A percentile compares a stretch with the other conserved stretches of the same genome.
Conservation (phyloP, 2,329 filamentous ascomycete species). For the Lachnellula occidentalis region DNA sequence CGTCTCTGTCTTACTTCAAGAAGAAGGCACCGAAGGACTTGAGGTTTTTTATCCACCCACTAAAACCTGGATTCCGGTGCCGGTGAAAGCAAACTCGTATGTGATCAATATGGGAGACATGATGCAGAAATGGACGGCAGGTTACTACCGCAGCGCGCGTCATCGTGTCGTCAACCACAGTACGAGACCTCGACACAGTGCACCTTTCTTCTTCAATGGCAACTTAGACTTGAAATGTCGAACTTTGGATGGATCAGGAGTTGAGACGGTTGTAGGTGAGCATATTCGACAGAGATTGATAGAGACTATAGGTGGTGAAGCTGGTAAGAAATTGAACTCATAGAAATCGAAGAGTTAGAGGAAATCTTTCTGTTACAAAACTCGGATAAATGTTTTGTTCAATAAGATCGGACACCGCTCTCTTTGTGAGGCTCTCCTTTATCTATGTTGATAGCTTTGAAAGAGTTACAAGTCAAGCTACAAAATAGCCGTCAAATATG, state of each 20-base stretch:
- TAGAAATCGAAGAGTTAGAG: not conserved
- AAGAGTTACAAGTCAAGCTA: too few species aligned
- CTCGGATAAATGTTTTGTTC: too few species aligned
- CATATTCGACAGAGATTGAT: not conserved
- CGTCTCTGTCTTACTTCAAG: constrained; percentile 30
- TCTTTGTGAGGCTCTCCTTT: too few species aligned
- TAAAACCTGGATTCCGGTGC: constrained; percentile 28
- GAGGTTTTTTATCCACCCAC: constrained; percentile 21
- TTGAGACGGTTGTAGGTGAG: not conserved
- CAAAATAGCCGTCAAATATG: too few species aligned
- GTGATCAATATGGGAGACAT: constrained; percentile 45
- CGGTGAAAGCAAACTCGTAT: constrained; percentile 36
- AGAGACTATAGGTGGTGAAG: not conserved
- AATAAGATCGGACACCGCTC: too few species aligned
- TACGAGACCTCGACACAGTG: constrained; percentile 42
- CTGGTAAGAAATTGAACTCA: not conserved
- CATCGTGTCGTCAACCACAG: constrained; percentile 48
- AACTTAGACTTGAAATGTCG: constrained; percentile 33
- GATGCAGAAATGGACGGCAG: constrained; percentile 42
- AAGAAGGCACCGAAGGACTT: constrained; percentile 27
- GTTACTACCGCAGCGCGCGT: constrained; percentile 42
- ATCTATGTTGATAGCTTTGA: too few species aligned
- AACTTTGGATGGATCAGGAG: not conserved
- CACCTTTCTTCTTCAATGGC: constrained; percentile 49
- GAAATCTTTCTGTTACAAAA: too few species aligned